Evolutionary conservation across 2,329 filamentous ascomycete genomes (phyloP).

Genomic region (Waltergamsia citrina): DNA sequence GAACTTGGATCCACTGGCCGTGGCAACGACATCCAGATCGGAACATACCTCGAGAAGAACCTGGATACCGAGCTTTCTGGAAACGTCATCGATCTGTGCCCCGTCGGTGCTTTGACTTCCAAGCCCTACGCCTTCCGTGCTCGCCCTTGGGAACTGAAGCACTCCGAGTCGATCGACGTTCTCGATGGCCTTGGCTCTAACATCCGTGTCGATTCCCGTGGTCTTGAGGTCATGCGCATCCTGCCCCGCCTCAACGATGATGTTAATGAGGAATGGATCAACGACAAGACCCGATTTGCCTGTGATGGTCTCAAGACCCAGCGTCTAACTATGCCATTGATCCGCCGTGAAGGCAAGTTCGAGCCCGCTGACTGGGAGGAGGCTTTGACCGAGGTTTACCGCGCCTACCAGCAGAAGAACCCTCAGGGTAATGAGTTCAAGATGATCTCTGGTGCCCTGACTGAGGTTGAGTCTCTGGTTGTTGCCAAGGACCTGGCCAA

Average conservation of each 20-base stretch:
- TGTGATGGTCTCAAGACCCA: slow-evolving; percentile 96
- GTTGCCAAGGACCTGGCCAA: slow-evolving; percentile 97
- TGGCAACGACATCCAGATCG: slow-evolving; percentile 96
- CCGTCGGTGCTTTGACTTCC: slow-evolving; percentile 89
- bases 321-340: slow-evolving; percentile 82
- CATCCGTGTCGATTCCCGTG: slow-evolving; percentile 86
- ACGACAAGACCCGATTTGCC: slow-evolving; percentile 95
- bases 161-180: slow-evolving; percentile 92
- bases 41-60: slow-evolving; percentile 91
- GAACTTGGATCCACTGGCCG: slow-evolving; percentile 91
- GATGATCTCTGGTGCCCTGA: slow-evolving; percentile 80
- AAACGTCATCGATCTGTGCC: slow-evolving; percentile 97
- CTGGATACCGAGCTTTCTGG: slow-evolving; percentile 91
- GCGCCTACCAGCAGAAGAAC: slow-evolving; percentile 68
- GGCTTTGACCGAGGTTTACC: slow-evolving; percentile 76
- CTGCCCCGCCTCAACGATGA: slow-evolving; percentile 92
- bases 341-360: slow-evolving; percentile 84
- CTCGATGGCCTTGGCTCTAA: slow-evolving; percentile 88
- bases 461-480: slow-evolving; percentile 87
- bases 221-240: slow-evolving; percentile 92
- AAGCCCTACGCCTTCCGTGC: slow-evolving; percentile 98
- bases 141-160: slow-evolving; percentile 93
- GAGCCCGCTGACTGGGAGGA: slow-evolving; percentile 89
- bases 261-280: slow-evolving; percentile 99
- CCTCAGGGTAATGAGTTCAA: slow-evolving; percentile 94